phyloP scores from a whole-genome alignment of 1,284 basidiomycete species.

The Omphalotus olearius region DNA sequence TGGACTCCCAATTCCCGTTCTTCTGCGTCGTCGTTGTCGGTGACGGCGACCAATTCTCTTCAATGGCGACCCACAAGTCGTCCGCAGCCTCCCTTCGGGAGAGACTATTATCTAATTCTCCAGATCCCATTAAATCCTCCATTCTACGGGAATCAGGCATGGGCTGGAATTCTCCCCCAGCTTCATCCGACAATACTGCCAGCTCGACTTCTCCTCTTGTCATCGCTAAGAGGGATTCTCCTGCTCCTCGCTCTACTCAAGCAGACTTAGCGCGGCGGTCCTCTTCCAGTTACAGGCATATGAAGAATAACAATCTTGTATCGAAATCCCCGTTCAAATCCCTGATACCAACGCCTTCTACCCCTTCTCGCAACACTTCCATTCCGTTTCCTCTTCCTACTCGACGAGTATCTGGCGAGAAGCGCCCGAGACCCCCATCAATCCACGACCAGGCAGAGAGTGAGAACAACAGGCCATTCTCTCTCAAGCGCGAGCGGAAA shows the following conservation, averaged over 20 bases:
- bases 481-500: constrained; percentile 68
- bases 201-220: constrained; percentile 58
- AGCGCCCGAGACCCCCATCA: constrained; percentile 62
- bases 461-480: constrained; percentile 68
- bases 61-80: not conserved
- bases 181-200: constrained; percentile 24
- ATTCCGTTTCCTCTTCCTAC: constrained; percentile 33
- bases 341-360: constrained; percentile 45
- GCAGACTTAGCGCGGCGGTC: constrained; percentile 60
- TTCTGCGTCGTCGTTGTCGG: no score
- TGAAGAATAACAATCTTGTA: constrained; percentile 79
- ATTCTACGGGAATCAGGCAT: constrained; percentile 56
- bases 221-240: constrained; percentile 63
- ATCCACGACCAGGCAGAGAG: constrained; percentile 64
- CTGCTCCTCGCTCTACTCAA: constrained; percentile 32
- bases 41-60: no score
- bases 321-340: constrained; percentile 88
- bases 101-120: constrained; percentile 57
- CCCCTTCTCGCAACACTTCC: constrained; percentile 28
- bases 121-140: constrained; percentile 60
- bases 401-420: constrained; percentile 68
- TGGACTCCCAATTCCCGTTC: no score
- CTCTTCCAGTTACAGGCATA: constrained; percentile 80
- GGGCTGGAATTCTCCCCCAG: constrained; percentile 45
- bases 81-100: constrained; percentile 42